phyloP scores from a whole-genome alignment of 2,329 filamentous ascomycete genomes.

The Colletotrichum sp. region DNA sequence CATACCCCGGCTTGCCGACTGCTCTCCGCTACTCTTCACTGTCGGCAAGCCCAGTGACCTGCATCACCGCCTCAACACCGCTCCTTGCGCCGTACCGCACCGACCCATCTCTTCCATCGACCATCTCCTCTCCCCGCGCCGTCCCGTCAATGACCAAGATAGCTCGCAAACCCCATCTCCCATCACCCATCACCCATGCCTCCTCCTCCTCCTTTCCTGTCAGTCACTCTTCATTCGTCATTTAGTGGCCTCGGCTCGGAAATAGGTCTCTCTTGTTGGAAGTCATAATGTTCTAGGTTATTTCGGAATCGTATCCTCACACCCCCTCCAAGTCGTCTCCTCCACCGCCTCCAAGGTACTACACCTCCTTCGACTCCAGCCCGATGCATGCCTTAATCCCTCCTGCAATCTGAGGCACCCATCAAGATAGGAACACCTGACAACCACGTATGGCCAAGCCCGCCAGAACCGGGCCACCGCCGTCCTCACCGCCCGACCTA shows the following conservation, averaged over 20 bases:
- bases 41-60: slow-evolving; percentile 19
- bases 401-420: slow-evolving; percentile 11
- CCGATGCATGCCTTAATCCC: slow-evolving; percentile 10
- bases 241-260: background rate
- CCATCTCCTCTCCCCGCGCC: slow-evolving; percentile 7
- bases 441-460: slow-evolving; percentile 14
- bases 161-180: background rate
- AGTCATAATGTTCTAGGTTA: slow-evolving; percentile 16
- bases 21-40: slow-evolving; percentile 15
- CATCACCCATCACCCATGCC: background rate
- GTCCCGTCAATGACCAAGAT: slow-evolving; percentile 12
- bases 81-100: slow-evolving; percentile 7
- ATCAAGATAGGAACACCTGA: background rate
- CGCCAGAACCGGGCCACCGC: slow-evolving; percentile 18
- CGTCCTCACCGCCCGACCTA: slow-evolving; percentile 19
- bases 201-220: background rate
- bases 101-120: background rate
- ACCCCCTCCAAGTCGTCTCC: background rate
- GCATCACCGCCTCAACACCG: slow-evolving; percentile 23
- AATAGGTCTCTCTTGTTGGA: slow-evolving; percentile 13
- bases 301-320: slow-evolving; percentile 16
- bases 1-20: background rate
- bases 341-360: slow-evolving; percentile 9
- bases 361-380: background rate
- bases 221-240: slow-evolving; percentile 5